Evolutionary conservation across 805 yeast species (phyloP).

Genomic region (Metschnikowia shivogae): DNA sequence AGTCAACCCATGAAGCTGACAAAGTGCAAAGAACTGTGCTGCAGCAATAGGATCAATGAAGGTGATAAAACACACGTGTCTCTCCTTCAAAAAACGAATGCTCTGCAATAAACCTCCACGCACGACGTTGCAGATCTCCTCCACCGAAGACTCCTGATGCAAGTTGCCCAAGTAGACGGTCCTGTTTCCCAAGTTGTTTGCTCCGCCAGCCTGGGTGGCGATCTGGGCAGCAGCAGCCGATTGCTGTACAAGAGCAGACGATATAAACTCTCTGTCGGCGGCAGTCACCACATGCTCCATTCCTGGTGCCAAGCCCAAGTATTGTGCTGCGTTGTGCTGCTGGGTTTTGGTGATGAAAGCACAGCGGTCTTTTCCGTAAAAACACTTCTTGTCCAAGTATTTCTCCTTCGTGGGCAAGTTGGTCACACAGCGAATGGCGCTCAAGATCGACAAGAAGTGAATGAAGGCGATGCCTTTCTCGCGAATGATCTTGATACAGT

Average conservation of each 20-base stretch:
- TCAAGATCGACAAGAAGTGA: conserved; percentile 79
- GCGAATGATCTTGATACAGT: conserved; percentile 71
- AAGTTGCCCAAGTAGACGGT: conserved; percentile 88
- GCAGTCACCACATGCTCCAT: conserved; percentile 75
- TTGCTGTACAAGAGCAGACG: conserved; percentile 82
- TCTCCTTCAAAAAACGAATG: conserved; percentile 73
- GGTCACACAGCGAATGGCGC: conserved; percentile 84
- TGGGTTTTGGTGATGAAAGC: conserved; percentile 93
- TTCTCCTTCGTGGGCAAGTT: conserved; percentile 62
- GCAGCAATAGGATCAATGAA: conserved; percentile 97
- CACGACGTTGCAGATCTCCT: conserved; percentile 93
- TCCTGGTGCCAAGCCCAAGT: conserved; percentile 86
- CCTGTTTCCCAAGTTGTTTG: conserved; percentile 85
- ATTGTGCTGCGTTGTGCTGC: conserved; percentile 95
- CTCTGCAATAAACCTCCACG: conserved; percentile 91
- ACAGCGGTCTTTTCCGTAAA: conserved; percentile 91
- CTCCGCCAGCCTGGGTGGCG: conserved; percentile 92
- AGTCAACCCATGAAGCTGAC: conserved; percentile 82
- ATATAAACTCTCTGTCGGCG: conserved; percentile 59
- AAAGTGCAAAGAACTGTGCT: conserved; percentile 93
- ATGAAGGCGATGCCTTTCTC: conserved; percentile 87
- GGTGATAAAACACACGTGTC: conserved; percentile 91
- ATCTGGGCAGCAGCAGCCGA: conserved; percentile 97
- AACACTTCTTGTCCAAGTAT: conserved; percentile 74
- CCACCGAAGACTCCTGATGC: conserved; percentile 82